Base-by-base conservation (phyloP, 1,284 basidiomycete genomes). In the Cutaneotrichosporon sp. region DNA sequence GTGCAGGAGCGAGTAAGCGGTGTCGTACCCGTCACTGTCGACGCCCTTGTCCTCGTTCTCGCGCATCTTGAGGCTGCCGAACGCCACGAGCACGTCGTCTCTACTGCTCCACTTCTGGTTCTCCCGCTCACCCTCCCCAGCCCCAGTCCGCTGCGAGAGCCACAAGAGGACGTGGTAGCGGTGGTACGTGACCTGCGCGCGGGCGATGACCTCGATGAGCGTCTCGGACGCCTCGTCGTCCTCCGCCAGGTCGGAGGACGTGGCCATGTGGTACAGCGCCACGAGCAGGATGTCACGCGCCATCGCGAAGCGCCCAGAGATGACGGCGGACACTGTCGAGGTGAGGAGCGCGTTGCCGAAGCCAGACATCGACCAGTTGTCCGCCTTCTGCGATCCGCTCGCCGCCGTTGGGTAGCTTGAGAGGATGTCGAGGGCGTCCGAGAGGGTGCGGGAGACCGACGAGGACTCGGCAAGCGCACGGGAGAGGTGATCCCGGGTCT, bases 1-100 rank as follows among this genome's bases (percentile, higher is more conserved):
- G 71, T 91, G 87, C 11, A 90, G 72, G 25, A 94, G 82, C 33
- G 90, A 90, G 67, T 86, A 85, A n/a, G 83, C 84, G 46, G 86
- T 59, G 50, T 69, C 69, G 60, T 69, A 69, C 0, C 66, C 67
- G 53, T 77, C 75, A 1, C 66, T 51, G 31, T 74, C 73, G 20
- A 64, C 25, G 9, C 22, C 25, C 5, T 60, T 62, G 18, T 47
- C 59, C 22, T 63, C 67, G 33, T 63, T 63, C 34, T 69, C 70
- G 49, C 66, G 62, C 65, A 74, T 69, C 20, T 65, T 63, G 82
- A 60, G 81, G 71, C 71, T 83, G 77, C 66, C 83, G 80, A 70
- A 82, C 78, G 80, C 77, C 34, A 71, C 57, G 14, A 78, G 56
- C 11, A 65, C 62, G 25, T 77, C 76, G 47, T 73, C 70, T 31